Conservation (phyloP, 2,329 filamentous ascomycete species). For the Dactylellina haptotyla region DNA sequence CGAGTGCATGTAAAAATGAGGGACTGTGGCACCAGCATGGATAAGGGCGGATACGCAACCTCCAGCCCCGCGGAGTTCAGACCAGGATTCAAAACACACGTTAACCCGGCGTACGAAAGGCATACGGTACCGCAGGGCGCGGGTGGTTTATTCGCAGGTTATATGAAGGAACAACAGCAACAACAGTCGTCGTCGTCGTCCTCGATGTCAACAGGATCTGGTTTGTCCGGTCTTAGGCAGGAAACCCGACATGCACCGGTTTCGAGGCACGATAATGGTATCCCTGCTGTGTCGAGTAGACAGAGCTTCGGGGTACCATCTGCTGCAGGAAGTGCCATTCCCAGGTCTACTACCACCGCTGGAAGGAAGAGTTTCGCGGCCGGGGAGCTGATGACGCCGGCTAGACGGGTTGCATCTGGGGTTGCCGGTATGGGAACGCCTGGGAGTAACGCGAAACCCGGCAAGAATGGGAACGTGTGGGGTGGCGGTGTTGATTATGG, state of each 20-base stretch:
- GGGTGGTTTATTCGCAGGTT: constrained; percentile 33
- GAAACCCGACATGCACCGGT: no score
- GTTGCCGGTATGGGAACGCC: not conserved
- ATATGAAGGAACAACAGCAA: constrained; percentile 7
- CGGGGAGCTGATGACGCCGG: constrained; percentile 42
- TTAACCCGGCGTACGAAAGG: constrained; percentile 26
- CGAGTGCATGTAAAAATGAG: constrained; percentile 70
- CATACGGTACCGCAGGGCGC: constrained; percentile 8
- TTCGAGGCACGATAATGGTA: constrained; percentile 17
- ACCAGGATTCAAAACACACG: constrained; percentile 30
- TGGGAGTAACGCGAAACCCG: constrained; percentile 6
- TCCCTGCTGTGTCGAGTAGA: constrained; percentile 2
- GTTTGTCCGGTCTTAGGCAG: no score
- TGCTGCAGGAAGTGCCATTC: constrained; percentile 3
- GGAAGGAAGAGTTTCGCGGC: constrained; percentile 35
- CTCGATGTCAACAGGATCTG: no score
- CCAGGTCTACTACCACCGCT: constrained; percentile 10
- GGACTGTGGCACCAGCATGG: constrained; percentile 53
- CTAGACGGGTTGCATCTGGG: constrained; percentile 21
- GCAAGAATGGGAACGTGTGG: constrained; percentile 49
- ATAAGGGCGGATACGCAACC: constrained; percentile 29
- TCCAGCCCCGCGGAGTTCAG: constrained; percentile 19
- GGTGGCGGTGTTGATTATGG: constrained; percentile 47
- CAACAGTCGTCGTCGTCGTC: no score
- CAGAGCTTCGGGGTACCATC: constrained; percentile 39